Conservation (phyloP, 176 grass and related monocot genomes). For the Eleusine indica region DNA sequence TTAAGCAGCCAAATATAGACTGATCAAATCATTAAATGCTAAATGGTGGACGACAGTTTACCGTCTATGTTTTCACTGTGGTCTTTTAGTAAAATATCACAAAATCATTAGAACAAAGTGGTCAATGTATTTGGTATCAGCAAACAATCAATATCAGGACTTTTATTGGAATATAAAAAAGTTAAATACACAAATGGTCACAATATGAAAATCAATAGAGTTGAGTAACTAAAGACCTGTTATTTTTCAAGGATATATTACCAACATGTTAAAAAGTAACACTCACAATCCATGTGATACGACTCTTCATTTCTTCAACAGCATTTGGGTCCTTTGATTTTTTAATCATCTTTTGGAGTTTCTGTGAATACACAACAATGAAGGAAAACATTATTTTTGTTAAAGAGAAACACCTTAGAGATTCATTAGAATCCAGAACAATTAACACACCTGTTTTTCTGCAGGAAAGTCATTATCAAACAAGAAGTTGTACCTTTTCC, state of each 20-base stretch:
- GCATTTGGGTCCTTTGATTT: constrained; percentile 80
- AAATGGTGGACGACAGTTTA: too few species aligned
- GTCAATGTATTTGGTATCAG: background rate
- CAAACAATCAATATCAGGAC: background rate
- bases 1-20: too few species aligned
- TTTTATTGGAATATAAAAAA: background rate
- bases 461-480: constrained; percentile 76
- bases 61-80: too few species aligned
- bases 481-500: constrained; percentile 89
- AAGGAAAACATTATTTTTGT: background rate
- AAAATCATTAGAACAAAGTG: background rate
- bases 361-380: constrained; percentile 52
- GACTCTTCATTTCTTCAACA: constrained; percentile 73
- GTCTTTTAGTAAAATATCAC: background rate
- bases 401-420: constrained; percentile 14
- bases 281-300: constrained; percentile 89
- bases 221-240: background rate
- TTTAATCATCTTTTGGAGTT: constrained; percentile 77
- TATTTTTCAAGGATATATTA: constrained; percentile 7
- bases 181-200: background rate
- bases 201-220: constrained; percentile 16
- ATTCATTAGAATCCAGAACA: constrained; percentile 20
- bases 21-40: too few species aligned
- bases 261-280: constrained; percentile 15
- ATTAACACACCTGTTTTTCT: constrained; percentile 67